A percentile compares a stretch with the other conserved stretches of the same genome.
Evolutionary conservation across 306 rosid species (phyloP).

Genomic region (Vigna reflexopilosa): DNA sequence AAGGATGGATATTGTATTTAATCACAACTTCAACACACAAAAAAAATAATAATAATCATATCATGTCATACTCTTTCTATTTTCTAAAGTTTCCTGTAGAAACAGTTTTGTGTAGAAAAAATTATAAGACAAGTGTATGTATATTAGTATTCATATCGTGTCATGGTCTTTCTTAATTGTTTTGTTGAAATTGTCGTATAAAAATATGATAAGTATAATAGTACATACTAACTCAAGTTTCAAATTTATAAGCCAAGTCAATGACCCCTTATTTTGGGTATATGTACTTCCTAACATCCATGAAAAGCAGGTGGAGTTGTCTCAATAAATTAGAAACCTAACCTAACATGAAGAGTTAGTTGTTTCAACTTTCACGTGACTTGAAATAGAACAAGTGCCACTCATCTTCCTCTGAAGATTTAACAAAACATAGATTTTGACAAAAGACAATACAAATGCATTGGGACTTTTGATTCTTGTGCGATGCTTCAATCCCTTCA

Average conservation of each 20-base stretch:
- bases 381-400: not conserved
- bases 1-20: not conserved
- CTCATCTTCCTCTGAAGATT: not conserved
- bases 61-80: not conserved
- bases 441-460: not conserved
- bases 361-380: constrained; percentile 23
- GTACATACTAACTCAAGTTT: not conserved
- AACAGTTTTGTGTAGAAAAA: not conserved
- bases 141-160: not conserved
- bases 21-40: not conserved
- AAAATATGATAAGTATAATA: not conserved
- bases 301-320: not conserved
- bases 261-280: not conserved
- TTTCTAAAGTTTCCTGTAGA: not conserved
- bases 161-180: not conserved
- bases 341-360: constrained; percentile 5
- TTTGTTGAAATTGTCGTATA: not conserved
- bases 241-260: not conserved
- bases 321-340: not conserved
- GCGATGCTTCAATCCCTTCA: not conserved
- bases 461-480: not conserved
- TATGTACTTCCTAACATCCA: not conserved
- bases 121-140: not conserved
- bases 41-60: not conserved
- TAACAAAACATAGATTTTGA: not conserved